phyloP scores from a whole-genome alignment of 2,329 filamentous ascomycete genomes.

The Aspergillus texensis region DNA sequence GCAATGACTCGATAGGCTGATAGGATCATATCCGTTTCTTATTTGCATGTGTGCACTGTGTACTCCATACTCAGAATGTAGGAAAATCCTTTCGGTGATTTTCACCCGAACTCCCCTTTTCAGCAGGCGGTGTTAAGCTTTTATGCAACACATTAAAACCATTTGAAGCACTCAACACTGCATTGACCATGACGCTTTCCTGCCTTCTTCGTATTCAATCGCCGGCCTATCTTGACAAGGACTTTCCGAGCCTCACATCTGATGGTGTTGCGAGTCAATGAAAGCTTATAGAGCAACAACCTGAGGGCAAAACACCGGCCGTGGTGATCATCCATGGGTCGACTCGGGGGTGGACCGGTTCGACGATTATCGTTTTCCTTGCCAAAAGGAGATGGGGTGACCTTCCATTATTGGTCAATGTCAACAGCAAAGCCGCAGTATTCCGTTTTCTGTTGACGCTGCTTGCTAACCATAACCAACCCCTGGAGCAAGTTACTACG shows the following conservation, averaged over 20 bases:
- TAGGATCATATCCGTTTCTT: background rate
- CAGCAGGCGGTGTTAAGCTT: background rate
- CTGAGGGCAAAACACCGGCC: conserved; percentile 19
- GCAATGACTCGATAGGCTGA: background rate
- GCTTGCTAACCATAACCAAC: conserved; percentile 3
- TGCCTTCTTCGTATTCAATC: background rate
- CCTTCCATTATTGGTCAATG: conserved; percentile 10
- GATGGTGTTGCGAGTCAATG: conserved; percentile 10
- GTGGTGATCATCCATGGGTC: conserved; percentile 22
- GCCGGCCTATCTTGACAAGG: background rate
- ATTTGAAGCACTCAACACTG: background rate
- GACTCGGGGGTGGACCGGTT: conserved; percentile 13
- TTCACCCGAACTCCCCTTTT: background rate
- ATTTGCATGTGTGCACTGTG: background rate
- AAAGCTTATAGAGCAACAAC: conserved; percentile 6
- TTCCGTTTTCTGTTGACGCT: background rate
- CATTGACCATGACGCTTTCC: background rate
- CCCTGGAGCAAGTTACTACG: conserved; percentile 5
- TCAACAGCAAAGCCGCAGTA: conserved; percentile 1
- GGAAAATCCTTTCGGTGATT: background rate
- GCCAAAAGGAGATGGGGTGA: conserved; percentile 6
- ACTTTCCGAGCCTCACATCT: conserved; percentile 4
- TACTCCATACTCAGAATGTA: background rate
- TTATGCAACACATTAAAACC: background rate
- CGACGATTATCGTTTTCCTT: conserved; percentile 15